Evolutionary conservation across 306 rosid genomes (phyloP).

Genomic region (Ceratonia siliqua): DNA sequence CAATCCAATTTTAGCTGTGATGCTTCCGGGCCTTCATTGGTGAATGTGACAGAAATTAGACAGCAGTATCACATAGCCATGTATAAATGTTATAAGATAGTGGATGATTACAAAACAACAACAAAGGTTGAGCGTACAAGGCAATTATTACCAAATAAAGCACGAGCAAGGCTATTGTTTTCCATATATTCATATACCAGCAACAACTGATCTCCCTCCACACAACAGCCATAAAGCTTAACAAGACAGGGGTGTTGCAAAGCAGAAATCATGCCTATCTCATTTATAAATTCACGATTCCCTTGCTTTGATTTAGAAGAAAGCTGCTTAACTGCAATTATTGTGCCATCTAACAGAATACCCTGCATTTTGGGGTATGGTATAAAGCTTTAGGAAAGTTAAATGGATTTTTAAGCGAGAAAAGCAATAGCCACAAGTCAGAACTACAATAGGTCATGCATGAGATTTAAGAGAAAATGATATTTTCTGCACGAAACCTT

Average conservation of each 20-base stretch:
- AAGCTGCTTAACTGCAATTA: constrained; percentile 60
- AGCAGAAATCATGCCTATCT: constrained; percentile 69
- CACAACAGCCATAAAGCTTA: constrained; percentile 63
- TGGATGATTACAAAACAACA: neutral
- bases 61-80: neutral
- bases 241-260: constrained; percentile 62
- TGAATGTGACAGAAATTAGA: constrained; percentile 3
- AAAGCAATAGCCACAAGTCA: neutral
- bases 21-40: constrained; percentile 36
- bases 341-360: constrained; percentile 43
- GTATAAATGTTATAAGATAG: neutral
- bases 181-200: constrained; percentile 60
- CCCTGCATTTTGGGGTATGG: constrained; percentile 46
- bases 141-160: constrained; percentile 51
- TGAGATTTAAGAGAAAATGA: neutral
- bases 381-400: neutral
- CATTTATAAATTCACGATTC: constrained; percentile 60
- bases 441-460: neutral
- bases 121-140: neutral
- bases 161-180: constrained; percentile 60
- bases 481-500: constrained; percentile 42
- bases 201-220: constrained; percentile 57
- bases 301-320: constrained; percentile 68
- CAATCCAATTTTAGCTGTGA: constrained; percentile 44
- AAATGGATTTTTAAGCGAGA: neutral